Percentiles rank a stretch among this genome's conserved stretches.
Conservation (phyloP, 768 basidiomycete genomes). For the Galerina marginata region DNA sequence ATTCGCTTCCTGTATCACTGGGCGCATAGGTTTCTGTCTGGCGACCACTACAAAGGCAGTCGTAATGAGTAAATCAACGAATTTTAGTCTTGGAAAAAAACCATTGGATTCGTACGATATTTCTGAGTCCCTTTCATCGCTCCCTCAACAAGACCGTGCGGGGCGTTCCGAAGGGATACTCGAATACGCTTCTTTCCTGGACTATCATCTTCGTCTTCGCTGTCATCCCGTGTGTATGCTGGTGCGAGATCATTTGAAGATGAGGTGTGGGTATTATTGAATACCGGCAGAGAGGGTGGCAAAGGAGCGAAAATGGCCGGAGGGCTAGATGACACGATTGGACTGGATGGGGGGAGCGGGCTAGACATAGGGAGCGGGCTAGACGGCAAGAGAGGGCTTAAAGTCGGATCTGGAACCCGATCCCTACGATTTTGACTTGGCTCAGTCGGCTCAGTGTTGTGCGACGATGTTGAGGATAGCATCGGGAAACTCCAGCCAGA, state of each 20-base stretch:
- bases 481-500: no score
- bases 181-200: neutral
- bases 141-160: neutral
- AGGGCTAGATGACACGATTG: neutral
- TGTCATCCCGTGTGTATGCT: neutral
- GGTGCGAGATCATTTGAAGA: no score
- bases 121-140: neutral
- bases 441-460: no score
- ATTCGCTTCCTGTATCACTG: neutral
- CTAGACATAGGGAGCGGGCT: neutral
- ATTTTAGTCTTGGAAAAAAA: no score
- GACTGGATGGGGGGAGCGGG: neutral
- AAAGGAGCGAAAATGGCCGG: neutral
- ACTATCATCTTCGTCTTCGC: neutral
- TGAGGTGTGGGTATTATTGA: no score
- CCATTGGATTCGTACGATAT: neutral
- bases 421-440: no score
- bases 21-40: neutral
- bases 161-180: neutral
- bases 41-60: neutral
- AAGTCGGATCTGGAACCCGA: no score
- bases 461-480: no score
- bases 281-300: neutral
- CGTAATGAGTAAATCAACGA: neutral
- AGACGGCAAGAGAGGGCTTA: no score